Evolutionary conservation across 176 grass and related monocot species (phyloP).

Genomic region (Eragrostis nindensis): DNA sequence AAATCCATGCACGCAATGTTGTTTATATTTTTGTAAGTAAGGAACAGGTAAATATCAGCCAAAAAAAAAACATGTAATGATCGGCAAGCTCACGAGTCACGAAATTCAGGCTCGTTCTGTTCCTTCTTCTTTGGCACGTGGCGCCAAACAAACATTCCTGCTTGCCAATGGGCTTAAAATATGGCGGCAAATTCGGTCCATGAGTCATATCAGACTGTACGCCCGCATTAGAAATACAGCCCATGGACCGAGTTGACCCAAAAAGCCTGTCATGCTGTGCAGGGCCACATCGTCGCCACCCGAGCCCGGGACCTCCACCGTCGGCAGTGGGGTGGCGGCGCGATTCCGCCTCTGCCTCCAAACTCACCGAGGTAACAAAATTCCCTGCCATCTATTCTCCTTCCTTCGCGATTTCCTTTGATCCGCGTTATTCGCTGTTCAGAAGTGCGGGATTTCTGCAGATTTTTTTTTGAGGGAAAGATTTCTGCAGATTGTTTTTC

Average conservation of each 20-base stretch:
- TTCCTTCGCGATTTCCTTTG: not conserved
- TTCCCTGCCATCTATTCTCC: no score
- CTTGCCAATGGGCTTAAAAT: not conserved
- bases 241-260: not conserved
- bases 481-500: no score
- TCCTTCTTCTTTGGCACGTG: no score
- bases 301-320: not conserved
- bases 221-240: no score
- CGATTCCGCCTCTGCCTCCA: not conserved
- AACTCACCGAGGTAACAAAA: not conserved
- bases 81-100: no score
- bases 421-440: not conserved
- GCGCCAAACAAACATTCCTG: not conserved
- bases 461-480: no score
- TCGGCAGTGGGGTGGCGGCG: not conserved
- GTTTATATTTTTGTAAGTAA: no score
- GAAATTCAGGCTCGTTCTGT: not conserved
- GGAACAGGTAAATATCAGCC: no score
- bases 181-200: not conserved
- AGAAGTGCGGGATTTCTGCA: not conserved
- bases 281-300: not conserved
- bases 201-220: not conserved
- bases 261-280: not conserved
- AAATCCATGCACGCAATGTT: no score
- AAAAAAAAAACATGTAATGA: no score